Base-by-base conservation (phyloP, 768 basidiomycete species). In the Coprinopsis cinerea region DNA sequence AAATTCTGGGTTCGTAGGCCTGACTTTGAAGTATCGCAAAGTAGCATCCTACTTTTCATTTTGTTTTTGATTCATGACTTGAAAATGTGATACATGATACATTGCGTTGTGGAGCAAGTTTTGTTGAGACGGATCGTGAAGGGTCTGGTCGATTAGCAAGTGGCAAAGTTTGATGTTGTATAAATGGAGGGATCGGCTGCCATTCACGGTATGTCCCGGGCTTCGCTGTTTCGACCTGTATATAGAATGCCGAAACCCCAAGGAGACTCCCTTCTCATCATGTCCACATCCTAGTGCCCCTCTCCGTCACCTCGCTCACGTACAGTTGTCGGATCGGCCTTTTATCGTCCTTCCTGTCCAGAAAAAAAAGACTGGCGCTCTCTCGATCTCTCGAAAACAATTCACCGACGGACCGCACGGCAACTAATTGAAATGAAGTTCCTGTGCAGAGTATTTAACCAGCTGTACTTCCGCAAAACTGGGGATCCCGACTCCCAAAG, bases 381-480 rank as follows among this genome's bases (percentile, higher is more conserved):
- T n/a, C n/a, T n/a, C n/a, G n/a, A n/a, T n/a, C n/a, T n/a, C n/a
- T n/a, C 20, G 37, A 25, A 30, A 39, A 44, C 28, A 26, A 35
- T 24, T 15, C 44, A 28, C 51, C 45, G 51, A 27, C 44, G 44
- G 44, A 7, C 44, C 44, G 44, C 20, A 28, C 18, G 37, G 18
- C 49, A 39, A 14, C 11, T 17, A 32, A 25, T 23, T 15, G 27
- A 46, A 51, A 52, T 52, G 51, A 52, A 52, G 27, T 40, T 46
- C 44, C 45, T 52, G 24, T 41, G 36, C 7, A 46, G 51, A 40
- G 45, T 52, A 52, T 52, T 52, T 52, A 52, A 52, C 27, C 51
- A 52, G 13, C 39, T 39, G 25, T 2, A 40, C 15, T 27, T 45
- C 22, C 44, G 51, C 11, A 39, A 42, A 27, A 27, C 17, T 13